Percentiles rank a stretch among this genome's conserved stretches.
phyloP scores from a whole-genome alignment of 371 early-diverging fungal genomes.

The Capillidium heterosporum region DNA sequence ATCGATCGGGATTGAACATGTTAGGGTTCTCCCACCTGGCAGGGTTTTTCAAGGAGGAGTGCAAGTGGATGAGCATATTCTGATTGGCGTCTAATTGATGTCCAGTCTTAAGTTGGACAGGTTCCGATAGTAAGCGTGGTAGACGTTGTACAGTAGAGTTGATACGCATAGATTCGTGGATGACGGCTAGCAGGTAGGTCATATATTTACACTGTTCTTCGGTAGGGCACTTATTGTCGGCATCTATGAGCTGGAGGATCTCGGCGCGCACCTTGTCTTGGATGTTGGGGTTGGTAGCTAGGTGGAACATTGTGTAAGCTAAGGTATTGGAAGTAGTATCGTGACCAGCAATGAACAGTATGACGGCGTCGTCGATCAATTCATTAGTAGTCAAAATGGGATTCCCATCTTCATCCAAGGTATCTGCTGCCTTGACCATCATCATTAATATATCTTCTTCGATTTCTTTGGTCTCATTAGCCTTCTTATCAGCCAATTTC shows the following conservation, averaged over 20 bases:
- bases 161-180: neutral
- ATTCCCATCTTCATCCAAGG: too few relatives aligned
- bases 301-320: neutral
- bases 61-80: neutral
- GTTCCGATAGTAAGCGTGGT: neutral
- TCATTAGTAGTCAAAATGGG: too few relatives aligned
- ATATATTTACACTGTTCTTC: neutral
- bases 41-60: neutral
- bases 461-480: too few relatives aligned
- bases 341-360: neutral
- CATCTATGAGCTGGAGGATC: neutral
- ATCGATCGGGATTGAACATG: slow-evolving; percentile 25
- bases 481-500: too few relatives aligned
- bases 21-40: slow-evolving; percentile 11
- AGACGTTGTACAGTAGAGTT: neutral
- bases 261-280: neutral
- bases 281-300: neutral
- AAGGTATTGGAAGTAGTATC: neutral
- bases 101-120: neutral
- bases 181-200: neutral
- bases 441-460: neutral
- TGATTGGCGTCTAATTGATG: neutral
- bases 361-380: neutral
- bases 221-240: neutral
- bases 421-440: neutral